Percentiles rank a stretch among this genome's conserved stretches.
Evolutionary conservation across 139 green algal genomes (phyloP).

Genomic region (Asterochloris erici): DNA sequence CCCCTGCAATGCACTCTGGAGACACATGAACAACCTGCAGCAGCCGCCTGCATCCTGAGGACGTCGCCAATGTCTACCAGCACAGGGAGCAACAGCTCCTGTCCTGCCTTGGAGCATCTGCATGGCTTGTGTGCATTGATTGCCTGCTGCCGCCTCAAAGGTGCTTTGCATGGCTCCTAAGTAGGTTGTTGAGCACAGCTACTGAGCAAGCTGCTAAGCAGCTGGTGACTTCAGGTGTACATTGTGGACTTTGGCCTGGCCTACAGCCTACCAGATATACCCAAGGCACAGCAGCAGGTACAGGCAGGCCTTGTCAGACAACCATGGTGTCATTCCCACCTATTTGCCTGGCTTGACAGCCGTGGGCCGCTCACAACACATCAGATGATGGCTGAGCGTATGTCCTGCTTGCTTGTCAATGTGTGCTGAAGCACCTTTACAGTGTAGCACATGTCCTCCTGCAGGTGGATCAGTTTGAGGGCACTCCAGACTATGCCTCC

Average conservation of each 20-base stretch:
- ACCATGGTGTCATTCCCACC: too few relatives aligned
- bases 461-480: constrained; percentile 11
- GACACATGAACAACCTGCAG: neutral
- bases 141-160: too few relatives aligned
- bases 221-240: neutral
- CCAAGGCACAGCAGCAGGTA: neutral
- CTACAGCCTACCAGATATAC: neutral
- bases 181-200: neutral
- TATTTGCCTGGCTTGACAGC: too few relatives aligned
- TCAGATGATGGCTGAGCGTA: too few relatives aligned
- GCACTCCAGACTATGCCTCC: constrained; percentile 39
- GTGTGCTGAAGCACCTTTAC: neutral
- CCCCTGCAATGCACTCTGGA: neutral
- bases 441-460: neutral
- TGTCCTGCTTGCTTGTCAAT: too few relatives aligned
- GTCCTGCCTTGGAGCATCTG: neutral
- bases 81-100: neutral
- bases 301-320: neutral
- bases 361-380: too few relatives aligned
- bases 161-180: too few relatives aligned
- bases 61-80: too few relatives aligned
- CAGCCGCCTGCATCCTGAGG: too few relatives aligned
- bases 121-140: too few relatives aligned
- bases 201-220: neutral
- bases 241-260: constrained; percentile 35